Percentiles rank a stretch among this genome's conserved stretches.
Evolutionary conservation across 176 grass and related monocot species (phyloP).

Genomic region (Oryza australiensis): DNA sequence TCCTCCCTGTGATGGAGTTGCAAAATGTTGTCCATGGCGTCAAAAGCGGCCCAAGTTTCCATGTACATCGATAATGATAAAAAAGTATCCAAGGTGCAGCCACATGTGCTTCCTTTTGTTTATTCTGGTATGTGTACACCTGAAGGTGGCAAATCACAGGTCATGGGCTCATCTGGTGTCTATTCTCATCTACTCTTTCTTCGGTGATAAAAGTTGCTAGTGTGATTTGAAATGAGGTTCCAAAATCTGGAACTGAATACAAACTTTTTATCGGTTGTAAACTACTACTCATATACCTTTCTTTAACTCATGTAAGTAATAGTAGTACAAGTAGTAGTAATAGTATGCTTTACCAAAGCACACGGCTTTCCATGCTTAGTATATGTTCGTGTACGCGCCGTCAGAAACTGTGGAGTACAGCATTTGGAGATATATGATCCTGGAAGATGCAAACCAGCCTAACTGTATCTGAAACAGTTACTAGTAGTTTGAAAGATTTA

Average conservation of each 20-base stretch:
- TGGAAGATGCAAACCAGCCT: constrained; percentile 30
- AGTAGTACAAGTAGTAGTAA: too few relatives aligned
- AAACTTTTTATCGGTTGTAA: neutral
- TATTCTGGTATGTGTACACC: neutral
- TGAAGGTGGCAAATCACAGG: neutral
- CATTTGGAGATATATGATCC: constrained; percentile 20
- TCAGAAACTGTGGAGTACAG: constrained; percentile 4
- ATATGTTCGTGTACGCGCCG: neutral
- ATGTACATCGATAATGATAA: neutral
- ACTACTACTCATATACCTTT: too few relatives aligned
- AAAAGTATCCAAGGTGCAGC: constrained; percentile 20
- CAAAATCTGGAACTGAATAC: neutral
- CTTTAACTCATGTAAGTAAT: neutral
- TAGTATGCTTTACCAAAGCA: neutral
- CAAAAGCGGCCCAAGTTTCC: constrained; percentile 18
- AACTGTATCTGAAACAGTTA: constrained; percentile 10
- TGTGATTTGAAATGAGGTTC: neutral
- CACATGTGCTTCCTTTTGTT: neutral
- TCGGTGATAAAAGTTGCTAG: neutral
- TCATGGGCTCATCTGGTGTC: constrained; percentile 2
- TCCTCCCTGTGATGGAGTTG: neutral
- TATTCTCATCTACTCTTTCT: neutral
- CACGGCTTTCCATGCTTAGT: neutral
- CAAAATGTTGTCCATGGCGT: neutral
- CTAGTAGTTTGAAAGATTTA: neutral